Evolutionary conservation across 805 yeast species (phyloP), one percentile per base, ranked within the genome.

Genomic region (Saturnispora sekii): DNA sequence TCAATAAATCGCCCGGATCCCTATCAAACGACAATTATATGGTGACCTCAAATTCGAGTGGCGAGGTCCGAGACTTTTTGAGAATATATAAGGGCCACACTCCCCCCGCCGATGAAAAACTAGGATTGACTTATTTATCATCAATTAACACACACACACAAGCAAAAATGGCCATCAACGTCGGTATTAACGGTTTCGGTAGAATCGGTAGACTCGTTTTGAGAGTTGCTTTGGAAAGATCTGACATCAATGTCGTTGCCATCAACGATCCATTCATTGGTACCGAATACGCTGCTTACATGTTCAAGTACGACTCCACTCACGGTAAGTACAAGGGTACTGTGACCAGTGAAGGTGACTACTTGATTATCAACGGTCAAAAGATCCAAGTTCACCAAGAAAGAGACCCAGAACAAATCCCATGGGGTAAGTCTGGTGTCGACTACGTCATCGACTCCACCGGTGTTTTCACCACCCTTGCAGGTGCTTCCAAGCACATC

Each of bases 161-260:
- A 50, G 21, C 36, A 48, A 58, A 48, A 64, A 73, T 73, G 77
- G 75, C 76, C 67, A 73, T 76, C 65, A 80, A 76, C 60, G 76
- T 85, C 67, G 95, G 95, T 72, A 86, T 85, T 67, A 85, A 85
- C 79, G 95, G 95, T 60, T 85, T 85, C 82, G 95, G 95, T 62
- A 81, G 95, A 72, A 85, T 85, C 63, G 95, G 95, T 56, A 85
- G 95, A 72, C 77, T 85, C 58, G 95, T 81, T 53, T 72, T 86
- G 60, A 81, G 95, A 74, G 75, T 84, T 64, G 94, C 94, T 52
- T 69, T 85, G 54, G 54, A 66, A 50, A 78, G 86, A 77, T 66
- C 72, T 48, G 88, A 81, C 69, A 81, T 87, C 61, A 76, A 83
- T 59, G 82, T 87, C 53, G 85, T 84, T 53, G 94, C 94, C 55